Evolutionary conservation across 1,284 basidiomycete genomes (phyloP).

Genomic region (Ceratobasidium sp.): DNA sequence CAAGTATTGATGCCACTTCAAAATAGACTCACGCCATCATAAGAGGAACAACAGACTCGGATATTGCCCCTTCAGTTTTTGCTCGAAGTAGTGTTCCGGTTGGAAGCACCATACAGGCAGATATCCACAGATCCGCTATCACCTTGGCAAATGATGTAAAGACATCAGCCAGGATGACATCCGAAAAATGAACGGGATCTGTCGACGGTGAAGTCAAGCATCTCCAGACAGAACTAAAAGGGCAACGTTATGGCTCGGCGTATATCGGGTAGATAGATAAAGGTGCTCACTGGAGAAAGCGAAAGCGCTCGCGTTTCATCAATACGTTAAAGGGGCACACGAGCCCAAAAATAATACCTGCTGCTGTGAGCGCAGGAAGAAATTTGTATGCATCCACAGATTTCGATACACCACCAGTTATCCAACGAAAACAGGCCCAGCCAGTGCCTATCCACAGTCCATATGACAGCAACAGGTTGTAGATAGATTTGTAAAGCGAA

Average conservation of each 20-base stretch:
- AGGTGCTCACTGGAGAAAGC: conserved; percentile 76
- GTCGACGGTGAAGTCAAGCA: conserved; percentile 78
- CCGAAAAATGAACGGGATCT: conserved; percentile 85
- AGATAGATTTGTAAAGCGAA: conserved; percentile 72
- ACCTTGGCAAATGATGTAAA: conserved; percentile 98
- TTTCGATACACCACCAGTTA: conserved; percentile 69
- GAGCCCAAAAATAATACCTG: conserved; percentile 71
- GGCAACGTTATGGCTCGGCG: conserved; percentile 18
- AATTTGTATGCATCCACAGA: conserved; percentile 81
- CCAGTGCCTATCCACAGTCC: conserved; percentile 69
- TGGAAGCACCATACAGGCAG: conserved; percentile 82
- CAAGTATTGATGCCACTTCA: conserved; percentile 33
- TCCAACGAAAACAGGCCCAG: conserved; percentile 76
- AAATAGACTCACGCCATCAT: conserved; percentile 82
- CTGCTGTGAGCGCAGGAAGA: conserved; percentile 76
- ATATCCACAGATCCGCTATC: conserved; percentile 93
- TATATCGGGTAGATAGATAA: conserved; percentile 8
- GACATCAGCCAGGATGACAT: conserved; percentile 95
- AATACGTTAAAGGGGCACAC: conserved; percentile 77
- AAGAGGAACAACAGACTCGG: conserved; percentile 81
- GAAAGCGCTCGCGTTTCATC: conserved; percentile 77
- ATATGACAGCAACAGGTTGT: conserved; percentile 76
- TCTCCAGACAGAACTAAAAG: conserved; percentile 73
- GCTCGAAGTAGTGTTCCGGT: conserved; percentile 76
- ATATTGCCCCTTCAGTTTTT: conserved; percentile 73